phyloP scores from a whole-genome alignment of 306 rosid species.

The Dryas alaskensis region DNA sequence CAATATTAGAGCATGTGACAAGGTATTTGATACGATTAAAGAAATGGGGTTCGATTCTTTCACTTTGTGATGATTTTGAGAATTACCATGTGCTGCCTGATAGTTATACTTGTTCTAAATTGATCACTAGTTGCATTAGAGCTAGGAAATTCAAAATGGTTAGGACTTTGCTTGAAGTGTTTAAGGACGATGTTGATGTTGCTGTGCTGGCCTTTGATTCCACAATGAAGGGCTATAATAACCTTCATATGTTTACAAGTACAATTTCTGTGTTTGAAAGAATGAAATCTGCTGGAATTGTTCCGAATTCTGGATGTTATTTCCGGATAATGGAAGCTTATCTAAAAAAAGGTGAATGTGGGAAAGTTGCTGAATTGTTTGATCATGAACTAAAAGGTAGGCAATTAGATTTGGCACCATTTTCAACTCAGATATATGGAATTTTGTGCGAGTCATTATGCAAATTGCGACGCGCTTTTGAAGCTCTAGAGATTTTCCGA shows the following conservation, averaged over 20 bases:
- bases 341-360: slow-evolving; percentile 38
- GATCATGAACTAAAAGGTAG: slow-evolving; percentile 32
- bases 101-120: slow-evolving; percentile 45
- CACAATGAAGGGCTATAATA: slow-evolving; percentile 60
- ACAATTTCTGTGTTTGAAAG: slow-evolving; percentile 37
- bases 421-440: slow-evolving; percentile 38
- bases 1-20: slow-evolving; percentile 43
- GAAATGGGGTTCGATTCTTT: slow-evolving; percentile 46
- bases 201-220: slow-evolving; percentile 42
- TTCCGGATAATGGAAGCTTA: slow-evolving; percentile 58
- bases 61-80: slow-evolving; percentile 48
- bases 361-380: slow-evolving; percentile 47
- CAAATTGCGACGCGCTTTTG: slow-evolving; percentile 47
- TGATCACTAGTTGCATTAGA: slow-evolving; percentile 50
- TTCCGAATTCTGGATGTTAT: slow-evolving; percentile 44
- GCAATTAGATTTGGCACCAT: slow-evolving; percentile 24
- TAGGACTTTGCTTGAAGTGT: slow-evolving; percentile 41
- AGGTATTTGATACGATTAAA: slow-evolving; percentile 59
- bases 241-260: slow-evolving; percentile 67
- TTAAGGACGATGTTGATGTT: slow-evolving; percentile 30
- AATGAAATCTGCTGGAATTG: slow-evolving; percentile 35
- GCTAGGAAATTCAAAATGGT: slow-evolving; percentile 56
- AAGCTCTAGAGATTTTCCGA: slow-evolving; percentile 57
- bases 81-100: slow-evolving; percentile 54
- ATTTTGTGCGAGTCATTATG: slow-evolving; percentile 47